These are phyloP conservation scores for Davidsoniella neocaledoniae DNA, from an alignment of 2,329 filamentous ascomycete genomes.

Conservation along the genomic window DNA sequence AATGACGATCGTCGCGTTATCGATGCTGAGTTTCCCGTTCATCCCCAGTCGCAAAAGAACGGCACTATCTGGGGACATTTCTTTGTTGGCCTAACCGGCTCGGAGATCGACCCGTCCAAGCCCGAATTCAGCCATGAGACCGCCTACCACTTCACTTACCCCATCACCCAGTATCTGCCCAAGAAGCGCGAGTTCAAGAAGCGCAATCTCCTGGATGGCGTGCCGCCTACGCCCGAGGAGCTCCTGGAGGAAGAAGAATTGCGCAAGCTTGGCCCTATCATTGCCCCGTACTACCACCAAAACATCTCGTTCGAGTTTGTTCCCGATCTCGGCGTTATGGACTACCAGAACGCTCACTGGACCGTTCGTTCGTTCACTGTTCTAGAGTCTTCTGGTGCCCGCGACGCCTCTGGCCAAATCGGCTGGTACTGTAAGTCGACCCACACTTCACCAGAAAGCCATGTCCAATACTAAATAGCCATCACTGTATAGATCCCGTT, in stretches of 20 bases:
- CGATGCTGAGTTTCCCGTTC: constrained; percentile 62
- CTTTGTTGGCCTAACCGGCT: constrained; percentile 64
- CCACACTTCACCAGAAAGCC: too few species aligned
- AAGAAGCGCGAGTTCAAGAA: constrained; percentile 86
- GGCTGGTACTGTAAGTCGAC: constrained; percentile 59
- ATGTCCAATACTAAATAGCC: constrained; percentile 13
- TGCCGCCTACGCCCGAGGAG: constrained; percentile 22
- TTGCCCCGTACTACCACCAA: constrained; percentile 82
- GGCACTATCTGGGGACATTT: constrained; percentile 92
- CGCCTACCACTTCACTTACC: constrained; percentile 70
- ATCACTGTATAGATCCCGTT: constrained; percentile 40
- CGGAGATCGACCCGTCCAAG: constrained; percentile 56
- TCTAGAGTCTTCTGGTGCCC: constrained; percentile 62
- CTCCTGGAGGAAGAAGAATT: constrained; percentile 36
- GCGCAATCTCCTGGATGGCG: constrained; percentile 60
- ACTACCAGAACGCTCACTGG: constrained; percentile 50
- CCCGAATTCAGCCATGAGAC: constrained; percentile 55
- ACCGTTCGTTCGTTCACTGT: constrained; percentile 62
- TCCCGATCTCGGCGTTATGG: constrained; percentile 57
- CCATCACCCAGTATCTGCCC: constrained; percentile 74
- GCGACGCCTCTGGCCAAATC: constrained; percentile 72
- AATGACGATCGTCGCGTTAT: constrained; percentile 62
- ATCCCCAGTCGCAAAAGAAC: constrained; percentile 69
- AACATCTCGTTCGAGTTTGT: constrained; percentile 85
- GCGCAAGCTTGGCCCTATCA: constrained; percentile 41